These are phyloP conservation scores for Durusdinium trenchii DNA, from an alignment of 73 alveolate genomes.

Conservation along the genomic window DNA sequence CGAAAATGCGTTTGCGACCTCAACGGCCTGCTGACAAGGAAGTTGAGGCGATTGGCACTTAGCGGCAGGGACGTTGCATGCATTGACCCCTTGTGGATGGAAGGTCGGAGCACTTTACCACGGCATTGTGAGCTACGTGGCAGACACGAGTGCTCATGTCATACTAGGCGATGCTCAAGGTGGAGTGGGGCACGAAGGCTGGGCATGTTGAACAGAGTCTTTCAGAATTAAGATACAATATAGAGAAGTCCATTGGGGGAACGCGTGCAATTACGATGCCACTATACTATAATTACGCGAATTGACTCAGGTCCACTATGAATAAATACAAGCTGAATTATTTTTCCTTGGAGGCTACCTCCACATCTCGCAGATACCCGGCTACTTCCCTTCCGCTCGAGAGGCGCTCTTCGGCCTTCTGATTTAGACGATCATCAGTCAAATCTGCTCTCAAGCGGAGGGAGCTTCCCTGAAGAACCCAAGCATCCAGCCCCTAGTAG, in stretches of 20 bases:
- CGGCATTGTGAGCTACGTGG: conserved; percentile 47
- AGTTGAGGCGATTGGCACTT: not conserved
- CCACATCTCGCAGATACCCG: conserved; percentile 22
- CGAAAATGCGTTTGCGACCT: not conserved
- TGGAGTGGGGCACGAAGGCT: conserved; percentile 44
- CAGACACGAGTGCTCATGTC: not conserved
- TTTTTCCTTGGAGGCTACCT: conserved; percentile 12
- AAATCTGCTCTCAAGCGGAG: no score
- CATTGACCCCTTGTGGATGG: not conserved
- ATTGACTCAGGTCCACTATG: no score
- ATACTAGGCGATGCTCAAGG: conserved; percentile 48
- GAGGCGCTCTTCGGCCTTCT: no score
- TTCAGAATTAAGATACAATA: not conserved
- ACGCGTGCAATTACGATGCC: no score
- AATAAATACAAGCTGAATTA: no score
- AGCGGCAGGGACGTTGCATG: not conserved
- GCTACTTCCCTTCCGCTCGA: not conserved
- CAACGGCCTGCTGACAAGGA: not conserved
- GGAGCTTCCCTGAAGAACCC: no score
- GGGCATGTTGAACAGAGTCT: not conserved
- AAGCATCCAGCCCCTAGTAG: no score
- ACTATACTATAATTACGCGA: no score
- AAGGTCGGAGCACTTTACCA: not conserved
- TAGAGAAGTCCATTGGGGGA: not conserved
- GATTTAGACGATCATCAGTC: no score